Base-by-base conservation (phyloP, 78 protist species). In the Dictyostelium brefeldianum region DNA sequence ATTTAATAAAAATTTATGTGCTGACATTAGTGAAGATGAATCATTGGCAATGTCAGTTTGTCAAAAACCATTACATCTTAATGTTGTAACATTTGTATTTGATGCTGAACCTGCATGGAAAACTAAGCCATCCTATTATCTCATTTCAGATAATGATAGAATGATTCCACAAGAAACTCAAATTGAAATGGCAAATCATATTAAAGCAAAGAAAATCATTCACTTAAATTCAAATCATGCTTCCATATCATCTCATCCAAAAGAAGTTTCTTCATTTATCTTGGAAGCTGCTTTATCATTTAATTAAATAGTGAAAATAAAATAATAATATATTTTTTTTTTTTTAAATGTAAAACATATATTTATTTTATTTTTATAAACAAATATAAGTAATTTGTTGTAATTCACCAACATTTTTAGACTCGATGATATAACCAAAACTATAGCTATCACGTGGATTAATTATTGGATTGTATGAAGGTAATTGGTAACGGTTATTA, bases 51-150 rank as follows among this genome's bases (percentile, higher is more conserved):
- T 74, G 47, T 54, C 83, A 27, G 27, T 56, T 15, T 51, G 50
- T 48, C 91, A 83, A 46, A 83, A 83, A 46, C 91, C 91, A 53
- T 46, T 73, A 18, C 78, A 46, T 46, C 59, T 56, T 18, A 36
- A 27, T 27, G 14, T 59, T 83, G 51, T 74, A 10, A 36, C 56
- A 47, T 15, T 46, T 41, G 50, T 59, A 64, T 17, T 73, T 20
- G 47, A 46, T 31, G 48, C 67, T n/a, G 18, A 51, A 4, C 81
- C 82, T 8, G 80, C 91, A 0, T 83, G 91, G 91, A 83, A 83
- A 78, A 83, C 48, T 51, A 83, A 53, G 8, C 91, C 91, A 73
- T 36, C 82, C 9, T 83, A 73, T 74, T 83, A 83, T 57, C 57
- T 27, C 17, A 31, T 83, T 7, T 48, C 73, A 43, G 81, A 70